Percentiles rank a stretch among this genome's conserved stretches.
Evolutionary conservation across 2,329 filamentous ascomycete species (phyloP).

Genomic region (Aspergillus brasiliensis): DNA sequence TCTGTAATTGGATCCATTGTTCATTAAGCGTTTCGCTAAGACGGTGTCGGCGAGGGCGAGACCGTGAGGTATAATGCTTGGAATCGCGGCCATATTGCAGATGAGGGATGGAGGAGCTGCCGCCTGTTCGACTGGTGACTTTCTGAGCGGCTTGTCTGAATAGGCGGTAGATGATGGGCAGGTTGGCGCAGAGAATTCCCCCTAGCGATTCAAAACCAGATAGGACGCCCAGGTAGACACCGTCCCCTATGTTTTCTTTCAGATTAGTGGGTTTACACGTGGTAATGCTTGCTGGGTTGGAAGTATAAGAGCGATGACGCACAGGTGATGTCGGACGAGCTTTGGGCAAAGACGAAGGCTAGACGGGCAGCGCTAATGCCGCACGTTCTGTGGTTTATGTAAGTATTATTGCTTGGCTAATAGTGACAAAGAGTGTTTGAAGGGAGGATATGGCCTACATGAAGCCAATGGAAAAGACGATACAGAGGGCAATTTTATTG

Average conservation of each 20-base stretch:
- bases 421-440: not conserved
- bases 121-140: not conserved
- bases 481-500: constrained; percentile 5
- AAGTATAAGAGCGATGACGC: not conserved
- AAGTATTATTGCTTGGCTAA: not conserved
- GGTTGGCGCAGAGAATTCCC: constrained; percentile 10
- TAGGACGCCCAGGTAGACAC: constrained; percentile 3
- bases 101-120: not conserved
- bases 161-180: constrained; percentile 13
- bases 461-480: constrained; percentile 8
- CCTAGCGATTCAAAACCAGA: constrained; percentile 10
- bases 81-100: constrained; percentile 6
- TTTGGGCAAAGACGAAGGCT: constrained; percentile 8
- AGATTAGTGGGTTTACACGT: not conserved
- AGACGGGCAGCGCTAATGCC: constrained; percentile 10
- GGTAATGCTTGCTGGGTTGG: not conserved
- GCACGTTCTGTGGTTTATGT: constrained; percentile 1
- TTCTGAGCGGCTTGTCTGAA: constrained; percentile 7
- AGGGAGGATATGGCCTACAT: not conserved
- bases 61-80: not conserved
- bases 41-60: not conserved
- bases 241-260: constrained; percentile 2
- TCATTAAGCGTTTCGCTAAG: not conserved
- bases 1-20: constrained; percentile 8
- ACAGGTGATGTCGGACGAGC: constrained; percentile 10